Percentiles rank a stretch among this genome's conserved stretches.
These are phyloP conservation scores for Neospora caninum DNA, from an alignment of 169 alveolate species.

Conservation along the genomic window DNA sequence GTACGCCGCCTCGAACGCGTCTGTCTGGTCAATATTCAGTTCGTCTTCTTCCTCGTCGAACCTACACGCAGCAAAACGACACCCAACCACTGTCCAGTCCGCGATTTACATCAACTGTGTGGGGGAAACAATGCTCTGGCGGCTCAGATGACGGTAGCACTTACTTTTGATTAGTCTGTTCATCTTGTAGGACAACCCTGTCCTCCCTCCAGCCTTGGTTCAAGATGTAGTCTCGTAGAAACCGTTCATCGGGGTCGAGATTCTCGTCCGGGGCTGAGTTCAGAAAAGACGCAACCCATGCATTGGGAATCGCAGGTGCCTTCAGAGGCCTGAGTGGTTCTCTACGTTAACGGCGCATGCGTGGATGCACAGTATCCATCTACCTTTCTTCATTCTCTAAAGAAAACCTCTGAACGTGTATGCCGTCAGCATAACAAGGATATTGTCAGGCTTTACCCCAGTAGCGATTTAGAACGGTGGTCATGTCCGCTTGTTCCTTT, in stretches of 20 bases:
- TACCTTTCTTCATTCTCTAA: no score
- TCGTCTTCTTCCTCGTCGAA: conserved; percentile 87
- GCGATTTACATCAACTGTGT: not conserved
- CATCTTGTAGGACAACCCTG: conserved; percentile 4
- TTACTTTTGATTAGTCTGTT: not conserved
- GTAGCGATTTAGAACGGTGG: not conserved
- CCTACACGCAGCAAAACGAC: conserved; percentile 7
- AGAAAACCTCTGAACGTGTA: no score
- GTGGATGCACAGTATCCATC: no score
- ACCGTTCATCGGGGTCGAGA: conserved; percentile 79
- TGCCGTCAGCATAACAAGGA: no score
- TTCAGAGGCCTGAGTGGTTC: no score
- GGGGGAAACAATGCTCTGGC: not conserved
- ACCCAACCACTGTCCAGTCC: not conserved
- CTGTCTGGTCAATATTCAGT: conserved; percentile 80
- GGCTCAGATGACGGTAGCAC: not conserved
- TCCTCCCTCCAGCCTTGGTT: conserved; percentile 85
- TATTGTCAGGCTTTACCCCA: not conserved
- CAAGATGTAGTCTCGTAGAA: conserved; percentile 85
- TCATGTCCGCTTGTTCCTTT: conserved; percentile 1
- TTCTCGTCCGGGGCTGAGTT: conserved; percentile 75
- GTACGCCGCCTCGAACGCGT: conserved; percentile 83
- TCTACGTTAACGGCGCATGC: no score
- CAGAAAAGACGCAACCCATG: not conserved
- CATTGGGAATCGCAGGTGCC: no score